These are phyloP conservation scores for Neofusicoccum sp. DNA, from an alignment of 2,329 filamentous ascomycete genomes.

Conservation along the genomic window DNA sequence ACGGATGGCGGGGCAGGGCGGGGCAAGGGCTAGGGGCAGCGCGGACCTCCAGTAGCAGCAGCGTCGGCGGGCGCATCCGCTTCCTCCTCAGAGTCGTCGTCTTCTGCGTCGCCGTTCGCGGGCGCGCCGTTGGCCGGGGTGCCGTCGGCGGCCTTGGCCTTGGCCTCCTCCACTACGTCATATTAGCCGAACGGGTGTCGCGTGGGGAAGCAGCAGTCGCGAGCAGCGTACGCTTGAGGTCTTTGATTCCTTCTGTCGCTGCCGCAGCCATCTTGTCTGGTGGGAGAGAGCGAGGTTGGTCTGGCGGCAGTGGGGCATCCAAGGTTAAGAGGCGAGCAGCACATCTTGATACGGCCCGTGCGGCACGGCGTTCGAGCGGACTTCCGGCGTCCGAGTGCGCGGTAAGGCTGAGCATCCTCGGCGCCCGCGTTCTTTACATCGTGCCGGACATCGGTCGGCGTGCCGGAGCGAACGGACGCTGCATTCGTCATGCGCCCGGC, in stretches of 20 bases:
- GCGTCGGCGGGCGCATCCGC: conserved; percentile 47
- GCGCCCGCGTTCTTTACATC: background rate
- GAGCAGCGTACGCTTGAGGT: conserved; percentile 39
- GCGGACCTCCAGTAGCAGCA: conserved; percentile 29
- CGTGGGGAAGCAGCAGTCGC: background rate
- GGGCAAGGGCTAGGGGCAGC: conserved; percentile 10
- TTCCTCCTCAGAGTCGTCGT: conserved; percentile 57
- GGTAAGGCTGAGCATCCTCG: background rate
- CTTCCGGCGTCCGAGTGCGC: conserved; percentile 9
- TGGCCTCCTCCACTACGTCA: conserved; percentile 39
- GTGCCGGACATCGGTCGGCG: background rate
- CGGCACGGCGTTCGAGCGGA: conserved; percentile 11
- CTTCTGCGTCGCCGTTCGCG: conserved; percentile 41
- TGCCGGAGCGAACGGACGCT: background rate
- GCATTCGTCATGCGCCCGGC: background rate
- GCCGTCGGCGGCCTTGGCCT: conserved; percentile 35
- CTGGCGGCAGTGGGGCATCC: background rate
- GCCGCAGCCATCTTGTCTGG: conserved; percentile 39
- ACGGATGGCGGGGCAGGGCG: background rate
- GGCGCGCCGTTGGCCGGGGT: conserved; percentile 22
- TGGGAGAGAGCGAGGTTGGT: conserved; percentile 2
- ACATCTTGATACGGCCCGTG: conserved; percentile 18
- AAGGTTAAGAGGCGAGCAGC: conserved; percentile 12
- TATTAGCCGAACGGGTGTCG: background rate
- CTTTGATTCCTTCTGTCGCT: conserved; percentile 39